phyloP scores from a whole-genome alignment of 257 asterid species.

The Solanum lycopersicoides region DNA sequence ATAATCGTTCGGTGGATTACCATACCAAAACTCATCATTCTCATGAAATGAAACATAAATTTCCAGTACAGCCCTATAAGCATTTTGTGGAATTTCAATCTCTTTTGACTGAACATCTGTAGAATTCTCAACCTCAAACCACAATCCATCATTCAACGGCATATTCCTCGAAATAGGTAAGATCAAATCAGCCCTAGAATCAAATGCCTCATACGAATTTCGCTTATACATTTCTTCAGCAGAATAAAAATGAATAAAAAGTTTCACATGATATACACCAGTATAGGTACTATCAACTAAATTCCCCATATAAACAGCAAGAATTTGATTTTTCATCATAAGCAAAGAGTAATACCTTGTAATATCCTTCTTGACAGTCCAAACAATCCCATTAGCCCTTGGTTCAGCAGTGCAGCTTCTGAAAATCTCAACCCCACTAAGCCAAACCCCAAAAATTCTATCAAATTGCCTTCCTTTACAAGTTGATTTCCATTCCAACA shows the following conservation, averaged over 20 bases:
- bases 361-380: constrained; percentile 70
- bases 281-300: constrained; percentile 54
- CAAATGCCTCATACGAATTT: neutral
- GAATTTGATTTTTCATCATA: constrained; percentile 30
- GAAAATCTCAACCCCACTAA: constrained; percentile 81
- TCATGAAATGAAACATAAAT: constrained; percentile 76
- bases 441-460: constrained; percentile 78
- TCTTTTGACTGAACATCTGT: constrained; percentile 32
- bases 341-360: constrained; percentile 68
- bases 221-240: neutral
- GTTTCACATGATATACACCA: constrained; percentile 63
- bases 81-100: constrained; percentile 41
- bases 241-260: constrained; percentile 59
- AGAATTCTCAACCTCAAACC: constrained; percentile 60
- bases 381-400: constrained; percentile 27
- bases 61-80: constrained; percentile 58
- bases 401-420: constrained; percentile 88
- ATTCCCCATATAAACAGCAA: constrained; percentile 64
- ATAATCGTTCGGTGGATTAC: constrained; percentile 54
- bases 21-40: constrained; percentile 74
- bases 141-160: constrained; percentile 66
- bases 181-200: constrained; percentile 54
- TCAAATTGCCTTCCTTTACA: constrained; percentile 74
- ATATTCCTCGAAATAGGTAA: constrained; percentile 59
- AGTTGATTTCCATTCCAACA: constrained; percentile 65